phyloP scores from a whole-genome alignment of 2,329 filamentous ascomycete genomes.

The Fusarium continuum region DNA sequence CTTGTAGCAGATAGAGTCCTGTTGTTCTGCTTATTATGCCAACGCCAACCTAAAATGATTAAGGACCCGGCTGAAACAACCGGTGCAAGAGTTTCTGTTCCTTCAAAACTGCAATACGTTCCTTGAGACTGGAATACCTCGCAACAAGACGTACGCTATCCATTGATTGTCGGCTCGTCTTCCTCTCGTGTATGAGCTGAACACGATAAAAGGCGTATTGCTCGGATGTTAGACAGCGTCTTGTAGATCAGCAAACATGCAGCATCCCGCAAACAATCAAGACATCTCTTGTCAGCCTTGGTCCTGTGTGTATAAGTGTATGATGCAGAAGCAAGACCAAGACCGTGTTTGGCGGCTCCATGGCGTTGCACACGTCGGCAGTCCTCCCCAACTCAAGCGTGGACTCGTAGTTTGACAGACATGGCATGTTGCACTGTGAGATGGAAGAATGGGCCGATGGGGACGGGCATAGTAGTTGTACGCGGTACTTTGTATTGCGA shows the following conservation, averaged over 20 bases:
- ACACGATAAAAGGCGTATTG: neutral
- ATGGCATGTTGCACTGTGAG: slow-evolving; percentile 12
- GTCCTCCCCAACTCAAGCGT: neutral
- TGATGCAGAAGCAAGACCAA: neutral
- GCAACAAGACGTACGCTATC: neutral
- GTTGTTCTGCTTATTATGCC: neutral
- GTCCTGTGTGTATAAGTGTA: neutral
- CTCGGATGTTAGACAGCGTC: slow-evolving; percentile 5
- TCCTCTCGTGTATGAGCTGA: neutral
- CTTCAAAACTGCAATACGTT: neutral
- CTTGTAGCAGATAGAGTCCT: neutral
- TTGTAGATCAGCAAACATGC: slow-evolving; percentile 35
- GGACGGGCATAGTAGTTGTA: neutral
- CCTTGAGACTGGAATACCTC: too few species aligned
- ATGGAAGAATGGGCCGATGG: slow-evolving; percentile 23
- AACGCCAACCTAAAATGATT: neutral
- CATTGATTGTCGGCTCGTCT: neutral
- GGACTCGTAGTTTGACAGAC: slow-evolving; percentile 18
- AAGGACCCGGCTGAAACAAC: slow-evolving; percentile 18
- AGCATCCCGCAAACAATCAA: slow-evolving; percentile 13
- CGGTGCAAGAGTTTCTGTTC: neutral
- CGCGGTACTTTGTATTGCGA: neutral
- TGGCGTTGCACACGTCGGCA: neutral
- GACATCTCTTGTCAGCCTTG: slow-evolving; percentile 1
- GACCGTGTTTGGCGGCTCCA: slow-evolving; percentile 25